Conservation (phyloP, 768 basidiomycete genomes). For the Rhizopogon vulgaris region DNA sequence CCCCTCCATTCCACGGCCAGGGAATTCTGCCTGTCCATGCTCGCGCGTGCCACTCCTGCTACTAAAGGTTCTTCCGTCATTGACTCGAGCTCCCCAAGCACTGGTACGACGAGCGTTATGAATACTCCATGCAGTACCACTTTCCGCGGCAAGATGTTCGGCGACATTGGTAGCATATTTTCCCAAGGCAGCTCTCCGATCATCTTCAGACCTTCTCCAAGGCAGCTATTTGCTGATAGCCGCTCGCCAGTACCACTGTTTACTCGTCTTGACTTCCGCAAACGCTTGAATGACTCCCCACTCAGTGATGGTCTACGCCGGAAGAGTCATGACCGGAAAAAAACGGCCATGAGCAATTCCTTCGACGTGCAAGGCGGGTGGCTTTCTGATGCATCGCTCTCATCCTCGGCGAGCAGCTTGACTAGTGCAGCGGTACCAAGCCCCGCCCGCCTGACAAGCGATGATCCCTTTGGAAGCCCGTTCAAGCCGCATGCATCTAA, state of each 20-base stretch:
- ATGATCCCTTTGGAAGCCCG: constrained; percentile 44
- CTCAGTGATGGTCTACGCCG: constrained; percentile 27
- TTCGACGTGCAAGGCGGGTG: constrained; percentile 20
- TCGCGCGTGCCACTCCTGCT: constrained; percentile 50
- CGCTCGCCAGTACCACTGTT: constrained; percentile 27
- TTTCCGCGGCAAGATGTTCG: constrained; percentile 21
- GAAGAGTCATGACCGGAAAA: constrained; percentile 22
- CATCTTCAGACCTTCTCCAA: constrained; percentile 37
- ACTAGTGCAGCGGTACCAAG: constrained; percentile 9
- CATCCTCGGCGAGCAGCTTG: constrained; percentile 16
- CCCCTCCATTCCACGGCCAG: constrained; percentile 61
- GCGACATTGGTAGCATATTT: constrained; percentile 14
- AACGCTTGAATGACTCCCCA: constrained; percentile 43
- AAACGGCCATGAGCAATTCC: constrained; percentile 21
- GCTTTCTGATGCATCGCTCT: constrained; percentile 25
- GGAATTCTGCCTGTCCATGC: constrained; percentile 60
- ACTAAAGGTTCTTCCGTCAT: constrained; percentile 24
- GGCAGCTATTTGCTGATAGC: constrained; percentile 31
- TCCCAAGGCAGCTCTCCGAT: constrained; percentile 26
- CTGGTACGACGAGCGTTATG: constrained; percentile 22
- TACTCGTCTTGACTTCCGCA: constrained; percentile 26
- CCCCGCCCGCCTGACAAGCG: constrained; percentile 23
- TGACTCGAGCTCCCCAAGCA: constrained; percentile 25
- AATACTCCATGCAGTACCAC: constrained; percentile 22
- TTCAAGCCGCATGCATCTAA: constrained; percentile 28